Evolutionary conservation across 108 stramenopile genomes (phyloP).

Genomic region (Nannochloropsis granulata): DNA sequence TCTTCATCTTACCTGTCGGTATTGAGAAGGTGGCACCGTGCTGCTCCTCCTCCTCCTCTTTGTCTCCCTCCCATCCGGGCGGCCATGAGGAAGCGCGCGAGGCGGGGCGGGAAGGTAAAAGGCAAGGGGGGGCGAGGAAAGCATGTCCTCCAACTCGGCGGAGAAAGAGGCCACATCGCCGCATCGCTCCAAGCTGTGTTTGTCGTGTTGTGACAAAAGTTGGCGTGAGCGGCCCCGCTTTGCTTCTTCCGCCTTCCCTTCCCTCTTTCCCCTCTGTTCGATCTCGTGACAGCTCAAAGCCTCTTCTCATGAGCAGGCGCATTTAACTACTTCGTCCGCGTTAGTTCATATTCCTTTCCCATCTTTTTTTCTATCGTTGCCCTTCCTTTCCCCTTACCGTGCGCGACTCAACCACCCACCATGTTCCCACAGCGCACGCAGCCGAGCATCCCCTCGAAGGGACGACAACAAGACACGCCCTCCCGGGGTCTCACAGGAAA

Average conservation of each 20-base stretch:
- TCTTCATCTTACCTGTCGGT: not conserved
- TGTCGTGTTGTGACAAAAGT: not conserved
- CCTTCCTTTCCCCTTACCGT: not conserved
- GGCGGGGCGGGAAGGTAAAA: not conserved
- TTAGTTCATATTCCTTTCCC: not conserved
- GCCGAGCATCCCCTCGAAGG: not conserved
- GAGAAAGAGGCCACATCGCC: not conserved
- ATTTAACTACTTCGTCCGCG: too few relatives aligned
- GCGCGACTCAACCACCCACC: not conserved
- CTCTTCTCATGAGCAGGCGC: too few relatives aligned
- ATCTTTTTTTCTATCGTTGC: not conserved
- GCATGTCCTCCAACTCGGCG: not conserved
- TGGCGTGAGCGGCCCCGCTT: too few relatives aligned
- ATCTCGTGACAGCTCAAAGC: too few relatives aligned
- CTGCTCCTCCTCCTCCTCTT: not conserved
- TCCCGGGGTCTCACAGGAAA: not conserved
- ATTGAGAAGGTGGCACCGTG: not conserved
- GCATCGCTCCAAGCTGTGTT: not conserved
- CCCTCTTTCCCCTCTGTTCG: too few relatives aligned
- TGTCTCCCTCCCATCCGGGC: not conserved
- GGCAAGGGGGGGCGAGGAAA: not conserved
- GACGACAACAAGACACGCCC: not conserved
- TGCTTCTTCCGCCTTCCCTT: too few relatives aligned
- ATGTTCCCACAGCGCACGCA: not conserved
- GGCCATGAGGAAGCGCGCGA: too few relatives aligned